phyloP scores from a whole-genome alignment of 2,329 filamentous ascomycete genomes.

The Rhexocercosporidium sp. region DNA sequence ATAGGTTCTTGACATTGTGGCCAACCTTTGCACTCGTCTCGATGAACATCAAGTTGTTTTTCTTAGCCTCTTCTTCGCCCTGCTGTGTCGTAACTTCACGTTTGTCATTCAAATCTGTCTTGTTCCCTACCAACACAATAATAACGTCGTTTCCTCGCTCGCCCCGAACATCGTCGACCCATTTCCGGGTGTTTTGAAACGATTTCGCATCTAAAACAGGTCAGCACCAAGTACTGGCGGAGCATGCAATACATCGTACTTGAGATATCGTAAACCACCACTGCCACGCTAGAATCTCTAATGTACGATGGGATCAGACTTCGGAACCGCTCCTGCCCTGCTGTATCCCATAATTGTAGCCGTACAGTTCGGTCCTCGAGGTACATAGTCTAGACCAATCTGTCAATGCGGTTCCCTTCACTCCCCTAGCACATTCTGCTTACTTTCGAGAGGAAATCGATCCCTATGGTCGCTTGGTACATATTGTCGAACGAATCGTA shows the following conservation, averaged over 20 bases:
- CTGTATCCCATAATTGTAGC: constrained; percentile 97
- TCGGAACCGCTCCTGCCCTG: constrained; percentile 95
- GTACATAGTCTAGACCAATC: constrained; percentile 83
- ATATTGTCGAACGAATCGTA: constrained; percentile 99
- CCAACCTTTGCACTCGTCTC: constrained; percentile 98
- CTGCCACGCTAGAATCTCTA: constrained; percentile 94
- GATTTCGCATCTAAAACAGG: constrained; percentile 76
- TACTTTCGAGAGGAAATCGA: constrained; percentile 98
- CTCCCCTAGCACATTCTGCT: constrained; percentile 33
- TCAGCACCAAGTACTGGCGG: constrained; percentile 28
- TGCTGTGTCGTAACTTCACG: constrained; percentile 95
- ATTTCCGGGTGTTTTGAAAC: constrained; percentile 98
- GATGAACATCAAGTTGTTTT: constrained; percentile 98
- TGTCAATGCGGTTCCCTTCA: constrained; percentile 24
- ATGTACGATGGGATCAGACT: constrained; percentile 98
- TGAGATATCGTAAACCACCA: constrained; percentile 98
- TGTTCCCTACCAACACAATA: constrained; percentile 97
- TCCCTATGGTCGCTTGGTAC: constrained; percentile 99
- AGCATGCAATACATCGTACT: constrained; percentile 55
- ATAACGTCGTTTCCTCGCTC: constrained; percentile 99
- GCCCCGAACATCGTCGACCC: constrained; percentile 97
- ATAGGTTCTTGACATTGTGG: constrained; percentile 96
- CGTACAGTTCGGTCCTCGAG: constrained; percentile 97
- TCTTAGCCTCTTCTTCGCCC: constrained; percentile 97
- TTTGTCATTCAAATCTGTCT: constrained; percentile 98